Evolutionary conservation across 129 eudicot species (phyloP).

Genomic region (Heracleum sosnowskyi): DNA sequence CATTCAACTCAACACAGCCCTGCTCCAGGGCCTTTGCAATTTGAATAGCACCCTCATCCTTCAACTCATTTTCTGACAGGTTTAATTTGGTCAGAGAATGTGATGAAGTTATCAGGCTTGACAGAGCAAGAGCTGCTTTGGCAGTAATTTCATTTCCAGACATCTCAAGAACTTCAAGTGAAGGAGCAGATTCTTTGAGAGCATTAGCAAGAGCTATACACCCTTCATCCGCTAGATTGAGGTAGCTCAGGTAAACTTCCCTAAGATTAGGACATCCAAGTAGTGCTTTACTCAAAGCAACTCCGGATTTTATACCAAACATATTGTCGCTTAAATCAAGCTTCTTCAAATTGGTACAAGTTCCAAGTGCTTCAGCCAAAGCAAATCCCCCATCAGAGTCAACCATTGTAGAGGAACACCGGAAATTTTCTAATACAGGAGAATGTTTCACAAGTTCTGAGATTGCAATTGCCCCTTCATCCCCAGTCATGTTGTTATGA

Average conservation of each 20-base stretch:
- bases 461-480: slow-evolving; percentile 58
- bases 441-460: slow-evolving; percentile 39
- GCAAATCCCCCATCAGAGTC: slow-evolving; percentile 56
- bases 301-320: slow-evolving; percentile 56
- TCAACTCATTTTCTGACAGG: slow-evolving; percentile 65
- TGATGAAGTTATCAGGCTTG: slow-evolving; percentile 37
- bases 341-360: slow-evolving; percentile 39
- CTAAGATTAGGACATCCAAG: slow-evolving; percentile 26
- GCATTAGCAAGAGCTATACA: slow-evolving; percentile 40
- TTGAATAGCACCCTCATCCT: slow-evolving; percentile 62
- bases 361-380: slow-evolving; percentile 45
- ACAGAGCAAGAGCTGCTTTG: slow-evolving; percentile 50
- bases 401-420: slow-evolving; percentile 62
- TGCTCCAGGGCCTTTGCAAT: slow-evolving; percentile 59
- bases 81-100: slow-evolving; percentile 41
- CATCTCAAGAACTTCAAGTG: slow-evolving; percentile 58
- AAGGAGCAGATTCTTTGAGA: slow-evolving; percentile 35
- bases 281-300: slow-evolving; percentile 38
- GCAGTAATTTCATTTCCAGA: slow-evolving; percentile 67
- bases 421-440: slow-evolving; percentile 48
- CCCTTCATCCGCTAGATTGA: slow-evolving; percentile 53
- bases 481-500: slow-evolving; percentile 71
- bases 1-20: slow-evolving; percentile 42
- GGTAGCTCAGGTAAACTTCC: slow-evolving; percentile 51
- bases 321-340: slow-evolving; percentile 59